Evolutionary conservation across 176 grass and related monocot species (phyloP).

Genomic region (Oropetium thomaeum): DNA sequence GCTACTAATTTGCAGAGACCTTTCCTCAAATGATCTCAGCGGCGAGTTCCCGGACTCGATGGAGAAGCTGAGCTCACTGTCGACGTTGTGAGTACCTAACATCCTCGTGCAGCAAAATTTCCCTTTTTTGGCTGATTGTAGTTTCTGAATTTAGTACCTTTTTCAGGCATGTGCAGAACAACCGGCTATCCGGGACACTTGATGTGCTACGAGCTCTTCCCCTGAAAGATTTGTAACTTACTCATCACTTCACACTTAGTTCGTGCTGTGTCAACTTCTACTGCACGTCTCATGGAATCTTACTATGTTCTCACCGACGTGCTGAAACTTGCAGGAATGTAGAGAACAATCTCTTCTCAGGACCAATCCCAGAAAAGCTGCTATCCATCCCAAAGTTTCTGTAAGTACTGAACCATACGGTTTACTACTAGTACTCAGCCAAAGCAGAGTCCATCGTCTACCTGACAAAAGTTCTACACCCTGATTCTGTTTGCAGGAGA

Average conservation of each 20-base stretch:
- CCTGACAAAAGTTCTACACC: background rate
- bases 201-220: constrained; percentile 51
- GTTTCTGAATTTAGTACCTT: background rate
- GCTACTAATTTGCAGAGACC: constrained; percentile 42
- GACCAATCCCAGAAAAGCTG: constrained; percentile 51
- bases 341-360: constrained; percentile 60
- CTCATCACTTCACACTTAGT: background rate
- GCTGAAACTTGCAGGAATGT: constrained; percentile 43
- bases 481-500: constrained; percentile 40
- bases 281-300: constrained; percentile 3
- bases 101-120: background rate
- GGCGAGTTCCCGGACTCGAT: constrained; percentile 25
- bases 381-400: constrained; percentile 49
- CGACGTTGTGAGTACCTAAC: constrained; percentile 27
- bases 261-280: background rate
- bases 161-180: constrained; percentile 60
- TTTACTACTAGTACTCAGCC: background rate
- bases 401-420: constrained; percentile 34
- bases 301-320: background rate
- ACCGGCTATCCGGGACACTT: constrained; percentile 49
- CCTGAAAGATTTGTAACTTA: constrained; percentile 61
- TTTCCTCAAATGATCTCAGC: constrained; percentile 47
- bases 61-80: constrained; percentile 43
- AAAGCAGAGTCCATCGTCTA: background rate
- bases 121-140: background rate